phyloP scores from a whole-genome alignment of 768 basidiomycete genomes.

The Psilocybe sp. region DNA sequence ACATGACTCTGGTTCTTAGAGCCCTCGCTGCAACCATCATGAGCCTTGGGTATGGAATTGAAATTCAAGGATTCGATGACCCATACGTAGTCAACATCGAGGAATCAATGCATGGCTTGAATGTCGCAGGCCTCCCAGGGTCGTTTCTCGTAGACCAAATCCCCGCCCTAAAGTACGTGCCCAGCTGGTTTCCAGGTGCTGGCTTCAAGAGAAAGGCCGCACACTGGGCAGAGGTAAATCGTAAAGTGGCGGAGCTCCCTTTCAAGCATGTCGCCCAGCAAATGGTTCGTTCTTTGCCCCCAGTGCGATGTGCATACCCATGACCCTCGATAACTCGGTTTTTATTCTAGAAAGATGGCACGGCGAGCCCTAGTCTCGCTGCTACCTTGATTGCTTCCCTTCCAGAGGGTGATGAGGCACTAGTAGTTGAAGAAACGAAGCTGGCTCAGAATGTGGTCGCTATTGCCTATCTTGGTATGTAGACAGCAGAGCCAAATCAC shows the following conservation, averaged over 20 bases:
- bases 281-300: conserved; percentile 9
- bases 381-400: conserved; percentile 16
- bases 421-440: conserved; percentile 15
- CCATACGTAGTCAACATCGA: conserved; percentile 33
- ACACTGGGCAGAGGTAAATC: conserved; percentile 12
- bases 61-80: conserved; percentile 29
- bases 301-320: background rate
- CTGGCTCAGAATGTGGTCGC: conserved; percentile 15
- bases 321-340: background rate
- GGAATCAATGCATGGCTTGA: conserved; percentile 21
- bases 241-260: conserved; percentile 12
- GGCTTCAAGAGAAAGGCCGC: conserved; percentile 27
- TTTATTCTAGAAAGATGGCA: conserved; percentile 11
- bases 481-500: background rate
- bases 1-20: conserved; percentile 23
- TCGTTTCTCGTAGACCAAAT: conserved; percentile 21
- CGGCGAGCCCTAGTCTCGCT: conserved; percentile 12
- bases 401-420: conserved; percentile 12
- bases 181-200: conserved; percentile 38
- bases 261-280: conserved; percentile 16
- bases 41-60: conserved; percentile 29
- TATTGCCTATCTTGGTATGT: conserved; percentile 19
- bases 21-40: conserved; percentile 35
- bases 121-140: conserved; percentile 23
- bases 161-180: conserved; percentile 29